Evolutionary conservation across 1,284 basidiomycete species (phyloP), one percentile per base, ranked within the genome.

Genomic region (Fomitopsis pinicola): DNA sequence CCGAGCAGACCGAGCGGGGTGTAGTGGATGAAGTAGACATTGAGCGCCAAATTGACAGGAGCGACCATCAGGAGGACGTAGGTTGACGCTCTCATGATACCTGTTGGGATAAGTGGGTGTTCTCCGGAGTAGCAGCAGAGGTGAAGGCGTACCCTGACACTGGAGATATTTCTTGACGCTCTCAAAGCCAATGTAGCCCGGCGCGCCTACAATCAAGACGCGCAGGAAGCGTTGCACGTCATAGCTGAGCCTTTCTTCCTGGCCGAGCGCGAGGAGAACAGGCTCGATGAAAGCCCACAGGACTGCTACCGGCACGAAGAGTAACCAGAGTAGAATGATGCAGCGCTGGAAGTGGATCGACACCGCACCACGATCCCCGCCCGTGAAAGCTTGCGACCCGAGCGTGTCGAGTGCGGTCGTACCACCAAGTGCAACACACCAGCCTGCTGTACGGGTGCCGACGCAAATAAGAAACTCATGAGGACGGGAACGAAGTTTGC

Each of bases 111-210:
- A 40, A 36, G 15, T 30, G 40, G 4, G 54, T 33, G 19, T 38
- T 53, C 57, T 28, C 38, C 22, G 42, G 44, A 28, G 42, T n/a
- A 26, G 36, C n/a, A 12, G 17, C 15, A 55, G 26, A 35, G 33
- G 40, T 36, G 55, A 44, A 42, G 26, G 67, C 78, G 63, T 65
- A 87, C 89, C 89, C 78, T 91, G 89, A 61, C 89, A 89, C 70
- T 91, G 89, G 26, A 91, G 71, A 72, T 91, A 91, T 73, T 89
- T 91, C 72, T 91, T 91, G 66, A 90, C 74, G 58, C 83, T 86
- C 71, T 91, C 89, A 62, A 91, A 92, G 8, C 83, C 87, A 63
- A 91, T 83, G 68, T 89, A 91, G 6, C 82, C 89, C 0, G 90
- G 89, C 0, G 84, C 87, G 1, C 85, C 88, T 44, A 85, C 59